Percentiles rank a stretch among this genome's conserved stretches.
Conservation (phyloP, 1,284 basidiomycete genomes). For the Irpex sp. region DNA sequence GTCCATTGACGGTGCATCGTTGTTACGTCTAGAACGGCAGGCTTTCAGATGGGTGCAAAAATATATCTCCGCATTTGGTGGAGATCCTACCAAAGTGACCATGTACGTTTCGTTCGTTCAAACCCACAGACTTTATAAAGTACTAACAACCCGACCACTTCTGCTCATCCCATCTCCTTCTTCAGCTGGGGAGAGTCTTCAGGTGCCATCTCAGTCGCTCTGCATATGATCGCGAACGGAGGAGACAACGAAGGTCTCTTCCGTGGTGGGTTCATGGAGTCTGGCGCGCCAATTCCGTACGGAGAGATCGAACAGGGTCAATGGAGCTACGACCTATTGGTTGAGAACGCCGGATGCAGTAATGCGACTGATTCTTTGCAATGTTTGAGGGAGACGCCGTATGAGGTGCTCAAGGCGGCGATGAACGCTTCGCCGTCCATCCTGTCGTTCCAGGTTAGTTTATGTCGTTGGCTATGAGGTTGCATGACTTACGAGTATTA, state of each 20-base stretch:
- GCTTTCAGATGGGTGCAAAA: constrained; percentile 39
- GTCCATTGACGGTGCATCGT: no score
- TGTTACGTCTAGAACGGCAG: constrained; percentile 16
- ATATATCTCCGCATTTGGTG: constrained; percentile 39
- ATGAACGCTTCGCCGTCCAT: constrained; percentile 23
- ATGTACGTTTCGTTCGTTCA: constrained; percentile 18
- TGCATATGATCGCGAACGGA: constrained; percentile 27
- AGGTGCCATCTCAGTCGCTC: constrained; percentile 30
- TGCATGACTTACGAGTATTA: not conserved
- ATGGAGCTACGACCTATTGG: constrained; percentile 26
- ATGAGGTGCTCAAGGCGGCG: constrained; percentile 22
- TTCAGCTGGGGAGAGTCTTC: constrained; percentile 36
- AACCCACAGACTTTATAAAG: not conserved
- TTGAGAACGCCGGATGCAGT: constrained; percentile 26
- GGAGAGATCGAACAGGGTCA: constrained; percentile 27
- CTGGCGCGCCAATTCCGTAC: constrained; percentile 26
- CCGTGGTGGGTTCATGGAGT: constrained; percentile 31
- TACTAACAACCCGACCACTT: no score
- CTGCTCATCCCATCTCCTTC: no score
- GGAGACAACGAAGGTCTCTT: constrained; percentile 27
- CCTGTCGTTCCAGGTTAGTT: not conserved
- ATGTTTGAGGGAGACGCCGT: constrained; percentile 26
- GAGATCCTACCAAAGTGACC: constrained; percentile 30
- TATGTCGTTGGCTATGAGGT: not conserved
- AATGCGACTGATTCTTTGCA: constrained; percentile 30